These are phyloP conservation scores for Dactylonectria estremocensis DNA, from an alignment of 2,329 filamentous ascomycete genomes.

Conservation along the genomic window DNA sequence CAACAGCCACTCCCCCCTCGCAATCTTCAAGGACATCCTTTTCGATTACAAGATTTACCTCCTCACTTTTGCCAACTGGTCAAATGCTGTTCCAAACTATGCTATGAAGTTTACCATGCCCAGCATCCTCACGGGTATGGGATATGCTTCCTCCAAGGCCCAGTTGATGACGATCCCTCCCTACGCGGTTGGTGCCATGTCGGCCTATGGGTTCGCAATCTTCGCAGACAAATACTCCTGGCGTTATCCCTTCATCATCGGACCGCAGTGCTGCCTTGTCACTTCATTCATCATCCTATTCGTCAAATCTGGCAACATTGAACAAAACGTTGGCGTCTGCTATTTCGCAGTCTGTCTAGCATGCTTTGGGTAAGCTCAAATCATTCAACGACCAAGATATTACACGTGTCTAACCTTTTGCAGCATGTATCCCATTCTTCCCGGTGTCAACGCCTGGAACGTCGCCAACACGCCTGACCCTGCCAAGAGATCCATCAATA, in stretches of 20 bases:
- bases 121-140: constrained; percentile 59
- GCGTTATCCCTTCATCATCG: constrained; percentile 58
- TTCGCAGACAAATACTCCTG: constrained; percentile 56
- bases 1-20: constrained; percentile 52
- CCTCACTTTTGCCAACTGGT: constrained; percentile 60
- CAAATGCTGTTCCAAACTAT: constrained; percentile 56
- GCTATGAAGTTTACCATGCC: constrained; percentile 55
- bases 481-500: constrained; percentile 58
- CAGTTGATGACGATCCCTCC: constrained; percentile 56
- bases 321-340: constrained; percentile 57
- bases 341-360: constrained; percentile 63
- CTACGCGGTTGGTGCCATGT: constrained; percentile 53
- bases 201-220: constrained; percentile 51
- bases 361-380: constrained; percentile 48
- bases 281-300: constrained; percentile 56
- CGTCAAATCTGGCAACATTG: constrained; percentile 53
- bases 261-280: constrained; percentile 53
- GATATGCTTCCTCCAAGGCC: constrained; percentile 53
- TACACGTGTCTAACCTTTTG: constrained; percentile 54
- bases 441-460: constrained; percentile 58
- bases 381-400: too few relatives aligned
- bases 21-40: constrained; percentile 57
- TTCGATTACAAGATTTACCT: constrained; percentile 64
- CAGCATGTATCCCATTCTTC: constrained; percentile 61
- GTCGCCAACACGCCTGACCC: constrained; percentile 57